Evolutionary conservation across 176 grass and related monocot species (phyloP), one percentile per base, ranked within the genome.

Genomic region (Triticum timopheevii): DNA sequence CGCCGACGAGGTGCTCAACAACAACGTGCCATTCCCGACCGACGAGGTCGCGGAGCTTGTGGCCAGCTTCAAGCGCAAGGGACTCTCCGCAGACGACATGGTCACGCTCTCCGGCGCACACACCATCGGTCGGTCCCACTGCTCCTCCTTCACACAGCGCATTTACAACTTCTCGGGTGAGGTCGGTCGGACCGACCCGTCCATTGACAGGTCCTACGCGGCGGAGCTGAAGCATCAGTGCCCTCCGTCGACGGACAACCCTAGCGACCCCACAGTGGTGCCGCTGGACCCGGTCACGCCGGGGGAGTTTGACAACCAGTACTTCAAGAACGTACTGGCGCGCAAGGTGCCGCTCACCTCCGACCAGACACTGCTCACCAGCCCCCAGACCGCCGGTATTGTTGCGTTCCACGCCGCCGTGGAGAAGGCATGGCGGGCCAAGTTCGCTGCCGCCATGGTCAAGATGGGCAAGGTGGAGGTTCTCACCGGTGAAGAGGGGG

Each of bases 31-130:
- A 0, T 0, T 1, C 0, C 89, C 92, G 23, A 22, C 13, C 25
- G 15, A 27, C 39, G 4, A 1, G 10, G 70, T 79, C 76, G 0
- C 1, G 13, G n/a, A 84, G 61, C 86, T 91, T 5, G 0, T 76
- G 33, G 42, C 17, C 2, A 85, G 25, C 80, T 94, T 91, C 65
- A 17, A 10, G 1, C 78, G 73, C 25, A 91, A 91, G 30, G 82
- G 86, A 0, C 72, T 84, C 72, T 50, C 72, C 20, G 40, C 83
- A 28, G 74, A 86, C 13, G 74, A 86, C 63, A 77, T 86, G 74
- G 84, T 86, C 13, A 86, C 84, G 8, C 91, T 96, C 59, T 88
- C 94, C 2, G 94, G 89, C 4, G 62, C 82, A 4, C 91, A 96
- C 91, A 83, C 84, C 30, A 22, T 96, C 50, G 94, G 94, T 10